These are phyloP conservation scores for Fusarium redolens DNA, from an alignment of 2,329 filamentous ascomycete species.

Conservation along the genomic window DNA sequence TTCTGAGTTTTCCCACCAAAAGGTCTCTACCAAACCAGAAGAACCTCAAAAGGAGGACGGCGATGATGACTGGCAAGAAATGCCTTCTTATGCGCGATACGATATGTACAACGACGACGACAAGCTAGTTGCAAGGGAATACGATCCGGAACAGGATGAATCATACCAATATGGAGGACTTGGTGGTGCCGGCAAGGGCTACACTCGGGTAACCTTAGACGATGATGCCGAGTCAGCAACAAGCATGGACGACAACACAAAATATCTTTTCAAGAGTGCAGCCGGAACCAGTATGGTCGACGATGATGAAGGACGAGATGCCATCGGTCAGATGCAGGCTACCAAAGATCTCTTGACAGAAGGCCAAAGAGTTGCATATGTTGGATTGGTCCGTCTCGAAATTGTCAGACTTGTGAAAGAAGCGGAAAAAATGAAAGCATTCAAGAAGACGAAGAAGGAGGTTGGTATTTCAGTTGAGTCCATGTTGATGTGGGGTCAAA, in stretches of 20 bases:
- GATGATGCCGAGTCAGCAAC: slow-evolving; percentile 94
- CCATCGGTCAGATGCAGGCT: slow-evolving; percentile 89
- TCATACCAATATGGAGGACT: slow-evolving; percentile 78
- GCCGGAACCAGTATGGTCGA: slow-evolving; percentile 69
- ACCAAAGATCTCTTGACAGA: slow-evolving; percentile 97
- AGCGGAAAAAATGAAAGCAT: slow-evolving; percentile 69
- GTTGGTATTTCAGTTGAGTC: slow-evolving; percentile 77
- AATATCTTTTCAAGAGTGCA: slow-evolving; percentile 89
- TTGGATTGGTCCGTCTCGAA: slow-evolving; percentile 86
- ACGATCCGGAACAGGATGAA: slow-evolving; percentile 76
- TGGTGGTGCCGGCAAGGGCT: slow-evolving; percentile 92
- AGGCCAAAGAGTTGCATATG: slow-evolving; percentile 94
- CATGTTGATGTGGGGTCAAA: slow-evolving; percentile 95
- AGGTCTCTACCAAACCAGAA: slow-evolving; percentile 69
- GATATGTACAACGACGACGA: slow-evolving; percentile 97
- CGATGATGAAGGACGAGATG: slow-evolving; percentile 87
- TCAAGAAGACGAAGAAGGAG: slow-evolving; percentile 77
- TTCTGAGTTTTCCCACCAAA: slow-evolving; percentile 94
- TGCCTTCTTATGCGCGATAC: slow-evolving; percentile 92
- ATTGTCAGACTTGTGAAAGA: slow-evolving; percentile 82
- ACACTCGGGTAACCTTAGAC: slow-evolving; percentile 93
- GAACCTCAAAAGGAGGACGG: slow-evolving; percentile 60
- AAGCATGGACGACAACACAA: slow-evolving; percentile 96
- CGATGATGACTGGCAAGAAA: slow-evolving; percentile 87
- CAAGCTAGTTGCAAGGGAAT: slow-evolving; percentile 84